A percentile compares a stretch with the other conserved stretches of the same genome.
These are phyloP conservation scores for Ustilaginoidea virens DNA, from an alignment of 2,329 filamentous ascomycete genomes.

Conservation along the genomic window DNA sequence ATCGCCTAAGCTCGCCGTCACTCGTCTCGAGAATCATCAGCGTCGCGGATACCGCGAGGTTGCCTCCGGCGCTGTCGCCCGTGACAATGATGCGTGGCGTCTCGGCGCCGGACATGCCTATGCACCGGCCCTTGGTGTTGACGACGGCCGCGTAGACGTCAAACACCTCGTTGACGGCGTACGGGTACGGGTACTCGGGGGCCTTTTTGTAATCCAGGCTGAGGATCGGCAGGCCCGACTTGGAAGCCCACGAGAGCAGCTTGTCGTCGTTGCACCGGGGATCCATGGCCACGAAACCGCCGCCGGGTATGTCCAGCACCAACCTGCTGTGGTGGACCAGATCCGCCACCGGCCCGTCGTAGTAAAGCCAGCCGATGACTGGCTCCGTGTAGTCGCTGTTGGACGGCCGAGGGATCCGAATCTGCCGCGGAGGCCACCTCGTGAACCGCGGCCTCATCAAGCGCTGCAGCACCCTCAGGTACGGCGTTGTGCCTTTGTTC, in stretches of 20 bases:
- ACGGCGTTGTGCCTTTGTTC: slow-evolving; percentile 89
- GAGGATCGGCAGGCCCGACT: slow-evolving; percentile 73
- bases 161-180: slow-evolving; percentile 32
- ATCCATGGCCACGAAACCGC: slow-evolving; percentile 93
- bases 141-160: slow-evolving; percentile 27
- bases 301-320: slow-evolving; percentile 80
- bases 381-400: slow-evolving; percentile 73
- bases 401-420: slow-evolving; percentile 68
- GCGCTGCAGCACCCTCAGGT: slow-evolving; percentile 56
- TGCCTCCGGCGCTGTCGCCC: slow-evolving; percentile 34
- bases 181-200: slow-evolving; percentile 34
- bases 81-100: slow-evolving; percentile 27
- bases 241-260: slow-evolving; percentile 80
- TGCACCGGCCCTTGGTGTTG: slow-evolving; percentile 23
- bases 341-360: slow-evolving; percentile 70
- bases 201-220: slow-evolving; percentile 68
- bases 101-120: slow-evolving; percentile 25
- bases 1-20: slow-evolving; percentile 22
- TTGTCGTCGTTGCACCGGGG: slow-evolving; percentile 93
- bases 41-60: slow-evolving; percentile 49
- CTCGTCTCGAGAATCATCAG: slow-evolving; percentile 79
- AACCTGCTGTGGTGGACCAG: slow-evolving; percentile 63
- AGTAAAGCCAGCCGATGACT: slow-evolving; percentile 82
- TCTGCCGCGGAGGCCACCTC: slow-evolving; percentile 63
- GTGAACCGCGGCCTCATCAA: slow-evolving; percentile 67